phyloP scores from a whole-genome alignment of 139 green algal genomes.

The Eudorina sp. region DNA sequence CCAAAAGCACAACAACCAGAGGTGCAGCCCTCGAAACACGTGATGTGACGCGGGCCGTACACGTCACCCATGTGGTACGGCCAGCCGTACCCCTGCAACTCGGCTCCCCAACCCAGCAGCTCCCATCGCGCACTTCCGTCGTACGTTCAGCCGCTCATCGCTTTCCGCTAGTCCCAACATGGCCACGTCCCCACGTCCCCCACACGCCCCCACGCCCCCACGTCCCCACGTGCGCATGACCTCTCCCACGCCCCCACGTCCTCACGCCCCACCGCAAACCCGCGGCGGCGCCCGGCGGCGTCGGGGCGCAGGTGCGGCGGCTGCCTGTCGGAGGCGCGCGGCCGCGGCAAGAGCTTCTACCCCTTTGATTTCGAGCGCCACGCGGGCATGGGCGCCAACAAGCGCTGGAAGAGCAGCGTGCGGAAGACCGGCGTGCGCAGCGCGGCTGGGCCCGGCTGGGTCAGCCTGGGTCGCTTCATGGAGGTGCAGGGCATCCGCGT shows the following conservation, averaged over 20 bases:
- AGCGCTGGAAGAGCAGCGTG: conserved; percentile 31
- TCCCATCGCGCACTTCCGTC: not conserved
- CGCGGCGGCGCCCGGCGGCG: too few relatives aligned
- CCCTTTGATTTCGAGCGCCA: conserved; percentile 28
- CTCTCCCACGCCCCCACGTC: not conserved
- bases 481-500: not conserved
- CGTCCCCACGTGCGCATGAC: not conserved
- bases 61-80: too few relatives aligned
- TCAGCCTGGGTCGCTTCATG: conserved; percentile 29
- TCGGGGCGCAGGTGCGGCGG: not conserved
- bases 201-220: not conserved
- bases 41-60: too few relatives aligned
- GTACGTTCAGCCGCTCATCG: not conserved
- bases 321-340: not conserved
- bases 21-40: too few relatives aligned
- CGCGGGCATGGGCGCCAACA: conserved; percentile 1
- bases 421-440: not conserved
- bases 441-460: not conserved
- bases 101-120: too few relatives aligned
- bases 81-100: too few relatives aligned
- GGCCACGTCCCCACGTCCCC: not conserved
- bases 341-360: conserved; percentile 15
- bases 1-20: too few relatives aligned
- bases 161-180: not conserved
- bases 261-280: not conserved